Evolutionary conservation across 2,329 filamentous ascomycete genomes (phyloP).

Genomic region (Aspergillus sp.): DNA sequence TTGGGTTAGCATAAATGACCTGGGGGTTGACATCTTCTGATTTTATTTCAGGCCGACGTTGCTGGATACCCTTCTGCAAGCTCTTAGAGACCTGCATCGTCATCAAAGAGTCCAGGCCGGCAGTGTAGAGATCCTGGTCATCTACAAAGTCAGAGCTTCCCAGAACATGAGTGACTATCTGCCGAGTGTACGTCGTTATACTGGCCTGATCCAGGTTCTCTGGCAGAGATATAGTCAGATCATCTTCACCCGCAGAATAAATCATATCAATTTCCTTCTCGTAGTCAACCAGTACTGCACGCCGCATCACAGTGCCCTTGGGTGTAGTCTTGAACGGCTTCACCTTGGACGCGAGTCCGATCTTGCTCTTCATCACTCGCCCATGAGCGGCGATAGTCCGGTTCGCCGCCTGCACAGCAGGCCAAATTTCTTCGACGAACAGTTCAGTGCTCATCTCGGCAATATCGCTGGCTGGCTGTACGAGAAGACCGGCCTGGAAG

Average conservation of each 20-base stretch:
- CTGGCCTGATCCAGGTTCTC: neutral
- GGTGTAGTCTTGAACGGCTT: slow-evolving; percentile 6
- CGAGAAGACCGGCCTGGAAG: slow-evolving; percentile 19
- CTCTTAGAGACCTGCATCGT: slow-evolving; percentile 1
- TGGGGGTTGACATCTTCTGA: too few species aligned
- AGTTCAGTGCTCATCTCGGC: neutral
- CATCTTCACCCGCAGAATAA: neutral
- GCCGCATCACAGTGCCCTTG: slow-evolving; percentile 10
- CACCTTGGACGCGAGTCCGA: neutral
- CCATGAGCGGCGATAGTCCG: slow-evolving; percentile 1
- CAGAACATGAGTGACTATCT: neutral
- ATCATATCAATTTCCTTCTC: slow-evolving; percentile 7
- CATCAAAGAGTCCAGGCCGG: slow-evolving; percentile 10
- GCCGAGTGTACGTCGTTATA: neutral
- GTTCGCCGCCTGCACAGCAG: slow-evolving; percentile 8
- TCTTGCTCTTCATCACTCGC: slow-evolving; percentile 4
- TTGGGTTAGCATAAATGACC: too few species aligned
- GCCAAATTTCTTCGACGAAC: slow-evolving; percentile 10
- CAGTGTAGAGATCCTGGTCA: slow-evolving; percentile 5
- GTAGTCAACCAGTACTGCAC: slow-evolving; percentile 1
- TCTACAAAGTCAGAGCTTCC: neutral
- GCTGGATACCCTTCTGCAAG: neutral
- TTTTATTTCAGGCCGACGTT: too few species aligned
- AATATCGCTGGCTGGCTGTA: slow-evolving; percentile 11
- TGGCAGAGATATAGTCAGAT: neutral